A percentile compares a stretch with the other conserved stretches of the same genome.
Conservation (phyloP, 2,329 filamentous ascomycete species). For the Aspergillus ochraceus region DNA sequence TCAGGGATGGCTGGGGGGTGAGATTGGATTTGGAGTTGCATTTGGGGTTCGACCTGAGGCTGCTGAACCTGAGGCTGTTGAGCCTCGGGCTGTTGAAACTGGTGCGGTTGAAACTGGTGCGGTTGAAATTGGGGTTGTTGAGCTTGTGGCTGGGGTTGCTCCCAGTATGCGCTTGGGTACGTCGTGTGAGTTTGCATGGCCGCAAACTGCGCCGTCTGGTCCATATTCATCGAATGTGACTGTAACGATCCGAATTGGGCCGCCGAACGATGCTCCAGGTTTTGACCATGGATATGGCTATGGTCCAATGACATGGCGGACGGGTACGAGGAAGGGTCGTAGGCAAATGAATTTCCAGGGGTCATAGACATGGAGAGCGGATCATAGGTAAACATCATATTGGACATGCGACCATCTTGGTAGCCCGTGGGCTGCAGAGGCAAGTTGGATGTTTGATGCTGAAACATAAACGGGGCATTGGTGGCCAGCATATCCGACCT, state of each 20-base stretch:
- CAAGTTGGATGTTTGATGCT: slow-evolving; percentile 17
- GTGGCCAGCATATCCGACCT: slow-evolving; percentile 9
- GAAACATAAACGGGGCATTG: slow-evolving; percentile 15
- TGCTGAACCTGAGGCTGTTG: neutral
- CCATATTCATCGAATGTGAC: slow-evolving; percentile 12
- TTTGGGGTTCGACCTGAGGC: neutral
- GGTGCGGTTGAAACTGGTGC: no score
- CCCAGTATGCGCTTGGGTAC: slow-evolving; percentile 11
- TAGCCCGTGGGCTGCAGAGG: slow-evolving; percentile 5
- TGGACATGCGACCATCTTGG: slow-evolving; percentile 23
- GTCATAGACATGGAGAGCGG: slow-evolving; percentile 23
- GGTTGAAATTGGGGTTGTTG: neutral
- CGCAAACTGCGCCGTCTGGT: slow-evolving; percentile 10
- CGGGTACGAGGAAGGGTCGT: slow-evolving; percentile 24
- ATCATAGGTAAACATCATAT: slow-evolving; percentile 29
- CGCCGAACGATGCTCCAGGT: slow-evolving; percentile 5
- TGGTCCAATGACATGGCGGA: slow-evolving; percentile 18
- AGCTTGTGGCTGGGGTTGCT: neutral
- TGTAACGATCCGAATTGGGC: slow-evolving; percentile 7
- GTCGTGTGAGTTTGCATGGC: slow-evolving; percentile 8
- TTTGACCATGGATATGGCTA: neutral
- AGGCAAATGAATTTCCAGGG: slow-evolving; percentile 21
- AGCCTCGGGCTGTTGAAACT: neutral
- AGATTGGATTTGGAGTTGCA: neutral
- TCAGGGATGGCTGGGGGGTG: neutral